Percentiles rank a stretch among this genome's conserved stretches.
phyloP scores from a whole-genome alignment of 164 flowering plant species.

The Aristolochia californica region DNA sequence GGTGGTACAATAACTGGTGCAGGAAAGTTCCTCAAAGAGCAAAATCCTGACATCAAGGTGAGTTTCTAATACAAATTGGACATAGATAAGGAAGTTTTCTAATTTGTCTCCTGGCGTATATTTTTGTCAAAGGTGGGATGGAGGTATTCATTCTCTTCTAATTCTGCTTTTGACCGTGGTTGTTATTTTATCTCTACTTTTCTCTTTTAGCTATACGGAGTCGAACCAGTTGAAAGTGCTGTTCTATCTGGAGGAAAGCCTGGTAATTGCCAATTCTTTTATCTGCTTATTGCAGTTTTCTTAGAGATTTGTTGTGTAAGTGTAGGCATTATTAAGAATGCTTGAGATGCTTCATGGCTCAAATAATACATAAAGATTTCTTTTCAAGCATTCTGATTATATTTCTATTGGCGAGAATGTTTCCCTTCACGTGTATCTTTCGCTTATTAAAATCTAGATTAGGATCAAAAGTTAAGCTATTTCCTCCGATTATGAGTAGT shows the following conservation, averaged over 20 bases:
- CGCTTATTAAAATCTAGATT: too few relatives aligned
- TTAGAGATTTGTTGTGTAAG: not conserved
- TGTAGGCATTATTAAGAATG: not conserved
- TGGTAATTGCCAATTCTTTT: constrained; percentile 29
- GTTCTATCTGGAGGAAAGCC: constrained; percentile 74
- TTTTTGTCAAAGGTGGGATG: too few relatives aligned
- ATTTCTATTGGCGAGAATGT: too few relatives aligned
- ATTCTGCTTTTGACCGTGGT: not conserved
- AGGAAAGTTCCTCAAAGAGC: constrained; percentile 41
- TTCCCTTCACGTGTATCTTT: too few relatives aligned
- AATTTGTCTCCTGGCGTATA: too few relatives aligned
- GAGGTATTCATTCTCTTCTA: too few relatives aligned
- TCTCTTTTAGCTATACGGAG: constrained; percentile 46
- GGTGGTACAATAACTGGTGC: constrained; percentile 53
- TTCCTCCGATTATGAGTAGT: not conserved
- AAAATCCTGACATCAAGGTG: constrained; percentile 43
- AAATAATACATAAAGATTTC: not conserved
- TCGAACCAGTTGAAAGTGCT: constrained; percentile 82
- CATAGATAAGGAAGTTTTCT: too few relatives aligned
- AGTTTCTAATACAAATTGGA: not conserved
- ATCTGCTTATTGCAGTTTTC: not conserved
- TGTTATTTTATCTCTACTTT: not conserved
- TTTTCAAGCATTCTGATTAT: too few relatives aligned
- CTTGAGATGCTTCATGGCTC: not conserved
- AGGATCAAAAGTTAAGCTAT: not conserved